Percentiles rank a stretch among this genome's conserved stretches.
These are phyloP conservation scores for Sapria himalayana DNA, from an alignment of 345 rosid species.

Conservation along the genomic window DNA sequence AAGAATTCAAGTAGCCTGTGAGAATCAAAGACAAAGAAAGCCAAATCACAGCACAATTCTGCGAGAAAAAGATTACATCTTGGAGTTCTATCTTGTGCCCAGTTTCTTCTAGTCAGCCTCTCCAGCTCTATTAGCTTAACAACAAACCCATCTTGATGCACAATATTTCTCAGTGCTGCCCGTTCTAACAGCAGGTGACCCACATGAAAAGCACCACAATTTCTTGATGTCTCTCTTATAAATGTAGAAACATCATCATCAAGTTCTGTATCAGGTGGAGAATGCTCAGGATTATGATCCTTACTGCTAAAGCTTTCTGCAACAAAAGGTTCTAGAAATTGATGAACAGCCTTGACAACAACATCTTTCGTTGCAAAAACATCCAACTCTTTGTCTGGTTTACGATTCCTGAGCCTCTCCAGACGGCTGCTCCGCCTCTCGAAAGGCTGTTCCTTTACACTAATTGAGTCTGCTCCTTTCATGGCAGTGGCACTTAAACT, in stretches of 20 bases:
- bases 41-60: slow-evolving; percentile 65
- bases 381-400: slow-evolving; percentile 71
- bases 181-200: slow-evolving; percentile 75
- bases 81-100: slow-evolving; percentile 68
- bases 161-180: slow-evolving; percentile 24
- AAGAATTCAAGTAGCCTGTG: slow-evolving; percentile 32
- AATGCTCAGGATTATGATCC: slow-evolving; percentile 18
- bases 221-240: slow-evolving; percentile 45
- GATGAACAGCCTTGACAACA: slow-evolving; percentile 39
- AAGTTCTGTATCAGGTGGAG: slow-evolving; percentile 25
- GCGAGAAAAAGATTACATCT: slow-evolving; percentile 88
- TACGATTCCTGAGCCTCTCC: slow-evolving; percentile 84
- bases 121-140: slow-evolving; percentile 61
- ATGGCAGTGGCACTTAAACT: slow-evolving; percentile 12
- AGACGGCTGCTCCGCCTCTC: slow-evolving; percentile 97
- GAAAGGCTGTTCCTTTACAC: slow-evolving; percentile 60
- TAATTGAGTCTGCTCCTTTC: slow-evolving; percentile 35
- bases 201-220: slow-evolving; percentile 75
- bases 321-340: slow-evolving; percentile 53
- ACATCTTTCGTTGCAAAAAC: slow-evolving; percentile 45
- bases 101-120: slow-evolving; percentile 56
- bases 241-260: slow-evolving; percentile 26
- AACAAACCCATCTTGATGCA: slow-evolving; percentile 25
- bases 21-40: slow-evolving; percentile 26
- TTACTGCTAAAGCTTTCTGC: slow-evolving; percentile 14